Percentiles rank a stretch among this genome's conserved stretches.
These are phyloP conservation scores for Irpex sp. DNA, from an alignment of 1,284 basidiomycete genomes.

Conservation along the genomic window DNA sequence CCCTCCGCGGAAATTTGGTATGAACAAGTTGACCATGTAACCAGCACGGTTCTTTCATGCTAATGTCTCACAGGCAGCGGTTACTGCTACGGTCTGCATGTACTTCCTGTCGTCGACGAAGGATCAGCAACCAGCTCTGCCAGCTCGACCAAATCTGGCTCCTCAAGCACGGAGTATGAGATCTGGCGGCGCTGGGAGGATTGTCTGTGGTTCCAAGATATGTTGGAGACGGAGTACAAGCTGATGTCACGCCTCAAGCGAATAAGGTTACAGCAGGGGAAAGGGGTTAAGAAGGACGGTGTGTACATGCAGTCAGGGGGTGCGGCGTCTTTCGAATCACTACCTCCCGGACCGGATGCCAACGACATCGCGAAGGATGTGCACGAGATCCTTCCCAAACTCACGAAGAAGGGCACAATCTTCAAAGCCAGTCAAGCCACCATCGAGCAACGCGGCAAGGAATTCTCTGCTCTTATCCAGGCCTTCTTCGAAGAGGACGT, in stretches of 20 bases:
- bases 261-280: conserved; percentile 58
- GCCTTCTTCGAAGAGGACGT: conserved; percentile 56
- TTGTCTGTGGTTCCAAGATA: conserved; percentile 70
- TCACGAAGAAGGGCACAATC: conserved; percentile 67
- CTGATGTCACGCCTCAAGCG: conserved; percentile 62
- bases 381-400: conserved; percentile 58
- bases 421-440: conserved; percentile 69
- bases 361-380: conserved; percentile 63
- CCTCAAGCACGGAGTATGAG: conserved; percentile 46
- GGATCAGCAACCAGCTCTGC: conserved; percentile 32
- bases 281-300: conserved; percentile 72
- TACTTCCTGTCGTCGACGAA: conserved; percentile 44
- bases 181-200: conserved; percentile 80
- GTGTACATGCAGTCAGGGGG: conserved; percentile 62
- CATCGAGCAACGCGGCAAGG: conserved; percentile 55
- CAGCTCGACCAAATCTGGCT: conserved; percentile 23
- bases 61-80: conserved; percentile 39
- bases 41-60: no score
- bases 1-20: conserved; percentile 56
- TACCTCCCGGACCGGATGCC: conserved; percentile 80
- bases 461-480: conserved; percentile 56
- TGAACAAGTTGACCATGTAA: not conserved
- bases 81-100: conserved; percentile 59
- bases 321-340: conserved; percentile 77
- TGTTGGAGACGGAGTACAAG: conserved; percentile 60